A percentile compares a stretch with the other conserved stretches of the same genome.
phyloP scores from a whole-genome alignment of 805 yeast species.

The Yamadazyma paraphyllophila region DNA sequence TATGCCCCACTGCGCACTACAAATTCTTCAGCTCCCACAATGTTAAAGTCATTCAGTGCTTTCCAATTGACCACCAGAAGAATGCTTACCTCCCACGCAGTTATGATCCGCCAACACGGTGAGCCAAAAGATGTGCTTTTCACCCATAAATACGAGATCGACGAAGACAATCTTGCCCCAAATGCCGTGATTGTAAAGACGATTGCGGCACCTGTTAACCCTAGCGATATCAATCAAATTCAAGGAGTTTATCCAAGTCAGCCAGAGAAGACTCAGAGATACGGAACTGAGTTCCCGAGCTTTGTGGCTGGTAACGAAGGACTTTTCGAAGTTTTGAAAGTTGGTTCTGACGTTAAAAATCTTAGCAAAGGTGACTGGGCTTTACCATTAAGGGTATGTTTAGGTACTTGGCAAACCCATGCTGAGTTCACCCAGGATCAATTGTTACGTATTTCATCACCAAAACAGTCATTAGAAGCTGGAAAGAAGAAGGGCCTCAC shows the following conservation, averaged over 20 bases:
- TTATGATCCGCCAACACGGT: conserved; percentile 68
- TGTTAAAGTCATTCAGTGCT: not conserved
- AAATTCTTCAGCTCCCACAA: not conserved
- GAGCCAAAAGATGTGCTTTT: conserved; percentile 56
- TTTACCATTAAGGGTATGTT: conserved; percentile 70
- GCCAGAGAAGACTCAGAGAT: conserved; percentile 50
- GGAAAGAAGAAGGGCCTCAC: conserved; percentile 33
- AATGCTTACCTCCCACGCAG: conserved; percentile 59
- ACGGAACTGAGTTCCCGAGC: conserved; percentile 55
- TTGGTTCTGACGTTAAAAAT: conserved; percentile 51
- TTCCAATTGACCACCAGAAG: conserved; percentile 10
- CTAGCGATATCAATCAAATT: conserved; percentile 45
- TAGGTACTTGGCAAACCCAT: conserved; percentile 87
- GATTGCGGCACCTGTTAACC: conserved; percentile 42
- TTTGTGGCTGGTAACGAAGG: conserved; percentile 97
- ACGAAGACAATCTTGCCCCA: conserved; percentile 40
- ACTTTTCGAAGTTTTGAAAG: conserved; percentile 75
- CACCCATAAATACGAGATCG: conserved; percentile 51
- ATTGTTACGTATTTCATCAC: conserved; percentile 57
- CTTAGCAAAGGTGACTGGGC: conserved; percentile 81
- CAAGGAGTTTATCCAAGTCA: conserved; percentile 47
- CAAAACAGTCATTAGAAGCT: conserved; percentile 42
- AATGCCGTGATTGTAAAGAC: conserved; percentile 35
- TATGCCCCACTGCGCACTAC: not conserved
- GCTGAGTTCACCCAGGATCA: conserved; percentile 52